Base-by-base conservation (phyloP, 164 flowering plant species). In the Vitis riparia region DNA sequence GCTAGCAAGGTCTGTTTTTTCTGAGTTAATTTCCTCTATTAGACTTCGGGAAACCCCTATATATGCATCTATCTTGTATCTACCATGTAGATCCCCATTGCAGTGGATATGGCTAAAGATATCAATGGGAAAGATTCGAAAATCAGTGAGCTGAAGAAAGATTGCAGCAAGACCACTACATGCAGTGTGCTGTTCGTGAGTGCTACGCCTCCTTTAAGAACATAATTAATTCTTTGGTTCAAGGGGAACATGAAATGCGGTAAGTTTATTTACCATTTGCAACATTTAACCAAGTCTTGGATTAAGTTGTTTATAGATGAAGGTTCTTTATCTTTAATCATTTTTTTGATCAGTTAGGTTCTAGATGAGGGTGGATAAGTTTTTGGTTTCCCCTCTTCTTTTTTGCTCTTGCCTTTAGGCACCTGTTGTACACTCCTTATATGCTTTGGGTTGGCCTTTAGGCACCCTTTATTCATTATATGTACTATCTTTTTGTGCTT, bases 51-150 rank as follows among this genome's bases (percentile, higher is more conserved):
- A 61, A 16, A 59, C 47, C 56, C 27, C 8, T 12, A 32, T 27
- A 61, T 49, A 1, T 27, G 44, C 44, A 62, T 59, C 65, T 9
- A 57, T 11, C 19, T 30, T 60, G 32, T 65, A 7, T 72, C 53
- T 66, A 11, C 15, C 16, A 2, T 77, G 59, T 76, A 91, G 98
- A 87, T 93, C 32, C 98, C 98, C 51, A 87, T 93, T 58, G 98
- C 98, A 30, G 63, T 91, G 71, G 95, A 91, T 76, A 93, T 93
- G 98, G 98, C 98, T n/a, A 91, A 90, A 77, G 97, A 90, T 69
- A 90, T 94, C 86, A 85, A 84, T 62, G 89, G 85, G 13, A 87
- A 80, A 53, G 95, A 88, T 58, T 88, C 85, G 11, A 87, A 80
- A 53, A 92, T 87, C 51, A 76, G 80, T 17, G 98, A 93, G 76